phyloP scores from a whole-genome alignment of 2,329 filamentous ascomycete species.

The Apiospora koreana region DNA sequence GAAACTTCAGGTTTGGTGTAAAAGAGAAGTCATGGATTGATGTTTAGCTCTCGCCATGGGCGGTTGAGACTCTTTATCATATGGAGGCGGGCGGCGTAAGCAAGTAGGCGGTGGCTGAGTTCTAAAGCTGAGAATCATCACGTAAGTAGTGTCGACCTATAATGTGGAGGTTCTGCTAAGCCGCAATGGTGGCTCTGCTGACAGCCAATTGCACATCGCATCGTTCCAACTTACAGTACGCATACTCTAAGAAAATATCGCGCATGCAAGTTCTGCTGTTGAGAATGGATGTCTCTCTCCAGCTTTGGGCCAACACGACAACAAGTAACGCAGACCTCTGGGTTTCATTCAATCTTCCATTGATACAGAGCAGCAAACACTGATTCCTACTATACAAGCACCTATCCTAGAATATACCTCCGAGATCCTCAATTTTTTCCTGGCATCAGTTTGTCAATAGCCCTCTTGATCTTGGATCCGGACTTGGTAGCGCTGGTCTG shows the following conservation, averaged over 20 bases:
- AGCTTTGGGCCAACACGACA: neutral
- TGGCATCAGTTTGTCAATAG: slow-evolving; percentile 6
- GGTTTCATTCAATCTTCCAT: neutral
- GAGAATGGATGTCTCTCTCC: neutral
- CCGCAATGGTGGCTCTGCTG: neutral
- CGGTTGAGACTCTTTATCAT: neutral
- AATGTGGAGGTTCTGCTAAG: neutral
- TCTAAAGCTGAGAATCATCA: neutral
- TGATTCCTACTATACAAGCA: neutral
- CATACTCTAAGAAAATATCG: neutral
- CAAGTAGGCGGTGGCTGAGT: neutral
- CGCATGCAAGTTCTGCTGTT: neutral
- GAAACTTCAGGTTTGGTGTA: neutral
- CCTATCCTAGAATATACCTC: neutral
- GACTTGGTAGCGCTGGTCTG: slow-evolving; percentile 10
- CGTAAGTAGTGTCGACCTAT: neutral
- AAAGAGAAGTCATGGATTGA: neutral
- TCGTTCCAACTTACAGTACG: neutral
- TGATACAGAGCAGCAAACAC: neutral
- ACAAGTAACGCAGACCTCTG: neutral
- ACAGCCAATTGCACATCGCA: neutral
- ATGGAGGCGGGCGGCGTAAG: neutral
- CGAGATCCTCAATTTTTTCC: neutral
- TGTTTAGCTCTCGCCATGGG: neutral
- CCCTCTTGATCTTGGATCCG: slow-evolving; percentile 9